Evolutionary conservation across 2,329 filamentous ascomycete species (phyloP).

Genomic region (Botryosphaeria dothidea): DNA sequence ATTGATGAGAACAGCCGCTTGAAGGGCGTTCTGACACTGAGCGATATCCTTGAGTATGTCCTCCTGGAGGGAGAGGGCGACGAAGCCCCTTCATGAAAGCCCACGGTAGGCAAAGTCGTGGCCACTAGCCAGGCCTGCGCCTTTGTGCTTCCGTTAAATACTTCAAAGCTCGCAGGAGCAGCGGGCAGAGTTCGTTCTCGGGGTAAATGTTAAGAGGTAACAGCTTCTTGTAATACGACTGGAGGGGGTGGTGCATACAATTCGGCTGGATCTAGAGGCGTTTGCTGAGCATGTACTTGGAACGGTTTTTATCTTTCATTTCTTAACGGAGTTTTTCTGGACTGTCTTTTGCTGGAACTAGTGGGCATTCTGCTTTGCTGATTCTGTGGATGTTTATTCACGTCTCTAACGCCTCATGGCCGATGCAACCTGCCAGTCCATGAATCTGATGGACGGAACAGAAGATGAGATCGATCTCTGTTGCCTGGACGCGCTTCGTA

Average conservation of each 20-base stretch:
- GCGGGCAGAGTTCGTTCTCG: background rate
- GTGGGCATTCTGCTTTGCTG: background rate
- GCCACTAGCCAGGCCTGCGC: background rate
- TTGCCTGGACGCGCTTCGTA: background rate
- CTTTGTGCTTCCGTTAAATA: background rate
- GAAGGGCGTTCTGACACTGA: constrained; percentile 87
- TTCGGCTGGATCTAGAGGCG: constrained; percentile 11
- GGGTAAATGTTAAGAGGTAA: constrained; percentile 1
- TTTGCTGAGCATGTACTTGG: constrained; percentile 7
- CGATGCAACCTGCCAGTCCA: background rate
- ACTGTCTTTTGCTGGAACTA: background rate
- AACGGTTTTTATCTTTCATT: background rate
- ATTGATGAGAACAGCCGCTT: constrained; percentile 87
- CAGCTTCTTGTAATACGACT: constrained; percentile 1
- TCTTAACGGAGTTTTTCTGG: background rate
- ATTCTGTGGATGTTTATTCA: background rate
- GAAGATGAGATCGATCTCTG: background rate
- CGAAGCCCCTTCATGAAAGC: constrained; percentile 13
- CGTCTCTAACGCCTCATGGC: background rate
- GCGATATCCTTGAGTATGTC: constrained; percentile 95
- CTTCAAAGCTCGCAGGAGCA: background rate
- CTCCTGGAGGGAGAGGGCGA: constrained; percentile 76
- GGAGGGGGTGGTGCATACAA: constrained; percentile 1
- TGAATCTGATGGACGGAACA: background rate
- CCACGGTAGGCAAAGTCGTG: background rate